A percentile compares a stretch with the other conserved stretches of the same genome.
Conservation (phyloP, 2,329 filamentous ascomycete species). For the Biscogniauxia mediterranea region DNA sequence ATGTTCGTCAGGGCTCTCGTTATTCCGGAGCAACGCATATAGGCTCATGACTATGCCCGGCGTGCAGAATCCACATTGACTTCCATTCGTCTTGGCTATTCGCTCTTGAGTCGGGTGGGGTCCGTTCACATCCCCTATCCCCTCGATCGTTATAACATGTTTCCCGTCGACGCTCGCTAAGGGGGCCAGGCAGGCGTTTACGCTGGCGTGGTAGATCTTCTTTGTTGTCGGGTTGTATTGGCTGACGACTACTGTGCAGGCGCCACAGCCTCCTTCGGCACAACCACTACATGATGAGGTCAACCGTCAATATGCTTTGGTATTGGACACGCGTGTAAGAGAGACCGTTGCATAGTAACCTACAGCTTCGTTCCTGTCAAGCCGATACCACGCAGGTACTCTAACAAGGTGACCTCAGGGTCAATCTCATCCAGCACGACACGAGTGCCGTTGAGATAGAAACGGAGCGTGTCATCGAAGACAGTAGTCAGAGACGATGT, state of each 20-base stretch:
- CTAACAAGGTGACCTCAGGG: slow-evolving; percentile 86
- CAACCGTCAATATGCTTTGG: not conserved
- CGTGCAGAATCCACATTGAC: slow-evolving; percentile 92
- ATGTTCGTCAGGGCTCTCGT: slow-evolving; percentile 70
- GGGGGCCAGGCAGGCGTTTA: slow-evolving; percentile 93
- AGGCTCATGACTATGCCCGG: slow-evolving; percentile 98
- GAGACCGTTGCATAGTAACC: slow-evolving; percentile 21
- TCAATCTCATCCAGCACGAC: slow-evolving; percentile 84
- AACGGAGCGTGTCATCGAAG: slow-evolving; percentile 85
- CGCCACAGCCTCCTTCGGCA: slow-evolving; percentile 93
- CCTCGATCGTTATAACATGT: slow-evolving; percentile 96
- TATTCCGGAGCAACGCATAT: slow-evolving; percentile 88
- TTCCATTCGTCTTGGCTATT: slow-evolving; percentile 87
- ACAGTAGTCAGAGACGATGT: slow-evolving; percentile 62
- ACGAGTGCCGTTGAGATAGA: slow-evolving; percentile 92
- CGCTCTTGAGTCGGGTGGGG: slow-evolving; percentile 91
- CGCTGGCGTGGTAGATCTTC: slow-evolving; percentile 90
- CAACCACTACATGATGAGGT: slow-evolving; percentile 60
- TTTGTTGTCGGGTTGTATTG: slow-evolving; percentile 92
- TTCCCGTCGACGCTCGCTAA: slow-evolving; percentile 93
- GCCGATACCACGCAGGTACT: slow-evolving; percentile 90
- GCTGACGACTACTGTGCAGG: slow-evolving; percentile 92
- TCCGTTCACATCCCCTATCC: slow-evolving; percentile 82
- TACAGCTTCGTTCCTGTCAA: slow-evolving; percentile 90
- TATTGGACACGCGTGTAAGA: not conserved